phyloP scores from a whole-genome alignment of 345 rosid species.

The Raphanus raphanistrum region DNA sequence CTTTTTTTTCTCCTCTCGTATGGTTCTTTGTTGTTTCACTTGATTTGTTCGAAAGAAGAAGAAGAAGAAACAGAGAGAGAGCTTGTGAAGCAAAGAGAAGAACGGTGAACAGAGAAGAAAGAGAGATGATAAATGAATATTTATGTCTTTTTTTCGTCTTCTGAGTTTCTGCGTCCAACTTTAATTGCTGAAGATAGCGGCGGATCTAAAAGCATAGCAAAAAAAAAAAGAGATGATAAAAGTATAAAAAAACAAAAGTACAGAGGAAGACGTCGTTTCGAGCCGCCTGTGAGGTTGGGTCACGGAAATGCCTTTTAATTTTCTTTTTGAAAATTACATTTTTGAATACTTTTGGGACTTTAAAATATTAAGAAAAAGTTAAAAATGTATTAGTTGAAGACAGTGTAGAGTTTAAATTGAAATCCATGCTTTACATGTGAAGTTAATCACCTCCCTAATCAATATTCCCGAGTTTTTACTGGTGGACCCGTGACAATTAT shows the following conservation, averaged over 20 bases:
- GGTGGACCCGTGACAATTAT: constrained; percentile 13
- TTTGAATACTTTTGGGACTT: not conserved
- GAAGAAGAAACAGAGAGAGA: constrained; percentile 8
- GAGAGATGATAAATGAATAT: constrained; percentile 13
- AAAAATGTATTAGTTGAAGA: not conserved
- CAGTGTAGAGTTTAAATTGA: not conserved
- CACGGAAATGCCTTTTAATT: constrained; percentile 32
- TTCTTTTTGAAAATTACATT: not conserved
- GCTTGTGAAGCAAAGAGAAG: not conserved
- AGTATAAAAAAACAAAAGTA: not conserved
- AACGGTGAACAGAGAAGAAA: not conserved
- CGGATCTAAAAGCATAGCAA: constrained; percentile 35
- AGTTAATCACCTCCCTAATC: constrained; percentile 13
- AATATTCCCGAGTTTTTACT: not conserved
- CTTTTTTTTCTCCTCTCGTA: not conserved
- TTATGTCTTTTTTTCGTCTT: constrained; percentile 24
- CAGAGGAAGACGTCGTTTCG: constrained; percentile 31
- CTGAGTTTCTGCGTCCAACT: constrained; percentile 39
- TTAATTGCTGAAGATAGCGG: constrained; percentile 39
- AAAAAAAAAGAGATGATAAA: not conserved
- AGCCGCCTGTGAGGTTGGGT: constrained; percentile 40
- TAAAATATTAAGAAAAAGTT: not conserved
- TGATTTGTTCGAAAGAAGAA: constrained; percentile 22
- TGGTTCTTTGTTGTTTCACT: constrained; percentile 30
- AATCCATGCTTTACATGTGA: constrained; percentile 19